Conservation (phyloP, 371 early-diverging fungal genomes). For the Rhizomucor pusillus region DNA sequence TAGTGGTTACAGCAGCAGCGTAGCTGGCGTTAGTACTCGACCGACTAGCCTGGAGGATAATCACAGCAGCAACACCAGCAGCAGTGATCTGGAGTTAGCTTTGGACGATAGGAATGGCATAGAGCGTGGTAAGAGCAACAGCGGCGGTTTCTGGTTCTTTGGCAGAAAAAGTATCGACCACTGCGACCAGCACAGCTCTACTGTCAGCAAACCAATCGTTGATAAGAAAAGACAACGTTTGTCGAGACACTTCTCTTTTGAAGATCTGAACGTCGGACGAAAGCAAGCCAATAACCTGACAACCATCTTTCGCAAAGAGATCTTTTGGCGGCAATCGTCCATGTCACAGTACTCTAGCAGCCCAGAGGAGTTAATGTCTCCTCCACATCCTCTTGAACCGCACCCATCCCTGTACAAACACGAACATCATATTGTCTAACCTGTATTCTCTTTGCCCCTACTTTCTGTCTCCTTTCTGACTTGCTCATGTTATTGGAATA, state of each 20-base stretch:
- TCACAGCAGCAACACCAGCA: not conserved
- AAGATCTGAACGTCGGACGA: constrained; percentile 21
- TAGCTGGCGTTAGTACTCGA: constrained; percentile 38
- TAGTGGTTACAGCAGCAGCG: constrained; percentile 19
- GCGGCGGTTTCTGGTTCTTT: constrained; percentile 26
- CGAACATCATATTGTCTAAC: too few relatives aligned
- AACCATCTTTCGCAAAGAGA: constrained; percentile 39
- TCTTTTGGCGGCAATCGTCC: constrained; percentile 12
- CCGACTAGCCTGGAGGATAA: constrained; percentile 24
- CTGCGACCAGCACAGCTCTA: constrained; percentile 3
- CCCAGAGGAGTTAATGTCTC: too few relatives aligned
- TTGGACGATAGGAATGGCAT: too few relatives aligned
- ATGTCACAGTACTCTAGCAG: too few relatives aligned
- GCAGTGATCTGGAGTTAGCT: not conserved
- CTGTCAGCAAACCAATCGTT: not conserved
- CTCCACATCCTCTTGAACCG: too few relatives aligned
- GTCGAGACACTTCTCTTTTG: constrained; percentile 39
- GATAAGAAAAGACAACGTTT: constrained; percentile 17
- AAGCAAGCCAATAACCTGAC: constrained; percentile 20
- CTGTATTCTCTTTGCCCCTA: too few relatives aligned
- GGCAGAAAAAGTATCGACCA: constrained; percentile 31
- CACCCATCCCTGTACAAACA: too few relatives aligned
- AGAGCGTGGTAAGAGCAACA: constrained; percentile 9
- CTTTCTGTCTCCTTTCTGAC: too few relatives aligned
- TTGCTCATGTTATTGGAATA: too few relatives aligned